Percentiles rank a stretch among this genome's conserved stretches.
Evolutionary conservation across 2,329 filamentous ascomycete species (phyloP).

Genomic region (Domatiomyces globalis): DNA sequence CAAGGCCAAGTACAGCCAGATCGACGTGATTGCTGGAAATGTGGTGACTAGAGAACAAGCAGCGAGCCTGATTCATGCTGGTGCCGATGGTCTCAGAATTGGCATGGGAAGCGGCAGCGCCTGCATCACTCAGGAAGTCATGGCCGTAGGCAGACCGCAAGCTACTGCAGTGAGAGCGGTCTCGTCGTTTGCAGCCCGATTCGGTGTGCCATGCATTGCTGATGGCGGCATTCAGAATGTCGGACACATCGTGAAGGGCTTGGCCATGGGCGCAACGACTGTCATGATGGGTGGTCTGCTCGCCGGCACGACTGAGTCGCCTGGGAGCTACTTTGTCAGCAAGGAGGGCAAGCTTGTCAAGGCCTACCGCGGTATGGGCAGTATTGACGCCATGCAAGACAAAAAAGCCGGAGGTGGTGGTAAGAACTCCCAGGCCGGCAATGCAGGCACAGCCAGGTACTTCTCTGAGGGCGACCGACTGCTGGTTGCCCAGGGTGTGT

Average conservation of each 20-base stretch:
- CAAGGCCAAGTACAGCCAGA: slow-evolving; percentile 68
- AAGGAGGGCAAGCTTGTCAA: slow-evolving; percentile 96
- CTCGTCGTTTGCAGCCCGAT: slow-evolving; percentile 73
- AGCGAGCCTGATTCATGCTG: slow-evolving; percentile 77
- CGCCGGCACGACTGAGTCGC: slow-evolving; percentile 92
- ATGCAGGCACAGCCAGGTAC: slow-evolving; percentile 92
- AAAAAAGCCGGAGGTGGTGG: slow-evolving; percentile 70
- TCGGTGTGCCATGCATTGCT: slow-evolving; percentile 94
- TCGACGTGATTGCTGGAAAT: slow-evolving; percentile 96
- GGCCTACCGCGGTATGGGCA: slow-evolving; percentile 97
- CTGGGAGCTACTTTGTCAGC: slow-evolving; percentile 90
- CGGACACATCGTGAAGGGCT: slow-evolving; percentile 96
- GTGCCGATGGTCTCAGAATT: slow-evolving; percentile 90
- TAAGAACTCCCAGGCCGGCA: slow-evolving; percentile 57
- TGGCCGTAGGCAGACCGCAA: slow-evolving; percentile 95
- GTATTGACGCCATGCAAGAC: slow-evolving; percentile 98
- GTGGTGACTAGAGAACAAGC: slow-evolving; percentile 97
- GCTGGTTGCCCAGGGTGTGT: slow-evolving; percentile 91
- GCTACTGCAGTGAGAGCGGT: slow-evolving; percentile 87
- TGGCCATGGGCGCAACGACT: slow-evolving; percentile 82
- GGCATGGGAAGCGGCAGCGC: slow-evolving; percentile 97
- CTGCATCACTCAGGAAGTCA: slow-evolving; percentile 98
- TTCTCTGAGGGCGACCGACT: slow-evolving; percentile 95
- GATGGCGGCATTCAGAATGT: slow-evolving; percentile 98
- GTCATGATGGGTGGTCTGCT: slow-evolving; percentile 99